Base-by-base conservation (phyloP, 2,329 filamentous ascomycete species). In the Alternaria sp. region DNA sequence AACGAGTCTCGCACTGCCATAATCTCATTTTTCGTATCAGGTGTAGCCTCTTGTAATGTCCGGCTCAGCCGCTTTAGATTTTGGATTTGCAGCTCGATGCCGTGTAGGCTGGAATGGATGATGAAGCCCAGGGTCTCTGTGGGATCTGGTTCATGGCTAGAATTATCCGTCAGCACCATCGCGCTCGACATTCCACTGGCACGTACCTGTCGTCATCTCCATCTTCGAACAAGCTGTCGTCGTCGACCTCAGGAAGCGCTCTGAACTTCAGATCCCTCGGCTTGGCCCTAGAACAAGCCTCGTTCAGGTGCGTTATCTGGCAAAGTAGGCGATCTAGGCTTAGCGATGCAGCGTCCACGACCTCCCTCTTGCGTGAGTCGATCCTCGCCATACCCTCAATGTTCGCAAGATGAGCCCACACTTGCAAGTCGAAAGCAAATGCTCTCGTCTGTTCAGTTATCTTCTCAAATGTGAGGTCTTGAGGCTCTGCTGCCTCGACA, bases 381-480 rank as follows among this genome's bases (percentile, higher is more conserved):
- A 66, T 58, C 51, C 23, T 49, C 0, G 58, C 62, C 55, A 67
- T 58, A 21, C 63, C 54, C 0, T 71, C 51, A 31, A 73, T 29
- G 14, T 67, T 65, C 2, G 61, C 56, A 8, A 66, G 42, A 31
- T 69, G 60, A n/a, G 58, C 53, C 70, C 70, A 73, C 3, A 70
- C 50, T 11, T 63, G 52, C 36, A 73, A 45, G n/a, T 70, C 67
- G 26, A 71, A 68, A 1, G 61, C 46, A 44, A 68, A 66, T 1
- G 67, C 65, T n/a, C 68, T 62, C 3, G 65, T 59, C 13, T 61
- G 61, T 26, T 65, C 64, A 10, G 58, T 42, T 26, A 73, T 72
- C 51, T 71, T 72, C 6, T 55, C 53, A 40, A 73, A 72, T 0
- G 70, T 72, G 26, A 72, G 42, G 33, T 72, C 69, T 37, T 37